Evolutionary conservation across 2,329 filamentous ascomycete species (phyloP).

Genomic region (Aspergillus pseudonomiae): DNA sequence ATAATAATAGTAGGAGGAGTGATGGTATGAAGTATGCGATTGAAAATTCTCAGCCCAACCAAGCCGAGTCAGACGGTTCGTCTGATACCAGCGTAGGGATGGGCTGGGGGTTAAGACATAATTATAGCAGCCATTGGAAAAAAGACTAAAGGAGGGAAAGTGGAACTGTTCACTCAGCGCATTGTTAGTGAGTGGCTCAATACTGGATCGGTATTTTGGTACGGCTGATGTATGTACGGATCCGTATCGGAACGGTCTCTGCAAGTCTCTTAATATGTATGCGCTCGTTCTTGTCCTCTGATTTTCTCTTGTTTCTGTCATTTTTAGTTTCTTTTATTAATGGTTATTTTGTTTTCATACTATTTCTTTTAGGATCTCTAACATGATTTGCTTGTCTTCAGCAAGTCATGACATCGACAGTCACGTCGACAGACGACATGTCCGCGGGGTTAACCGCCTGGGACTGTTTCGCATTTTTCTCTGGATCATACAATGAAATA

Average conservation of each 20-base stretch:
- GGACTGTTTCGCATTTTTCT: not conserved
- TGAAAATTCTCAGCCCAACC: conserved; percentile 10
- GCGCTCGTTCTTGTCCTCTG: not conserved
- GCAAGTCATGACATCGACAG: not conserved
- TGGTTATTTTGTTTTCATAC: not conserved
- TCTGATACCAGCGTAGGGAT: conserved; percentile 17
- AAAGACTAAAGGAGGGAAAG: conserved; percentile 15
- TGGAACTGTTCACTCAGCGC: conserved; percentile 7
- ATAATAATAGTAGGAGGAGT: conserved; percentile 1
- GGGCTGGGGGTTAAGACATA: conserved; percentile 16
- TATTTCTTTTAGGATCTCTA: not conserved
- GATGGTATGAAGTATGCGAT: conserved; percentile 1
- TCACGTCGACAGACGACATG: not conserved
- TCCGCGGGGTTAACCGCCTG: not conserved
- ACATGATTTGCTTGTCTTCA: not conserved
- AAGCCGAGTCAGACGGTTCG: conserved; percentile 17
- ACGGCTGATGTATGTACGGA: not conserved
- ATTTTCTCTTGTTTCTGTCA: not conserved
- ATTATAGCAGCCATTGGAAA: conserved; percentile 16
- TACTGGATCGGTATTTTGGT: conserved; percentile 6
- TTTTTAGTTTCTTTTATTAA: not conserved
- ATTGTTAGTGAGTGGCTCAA: conserved; percentile 5
- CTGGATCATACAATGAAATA: not conserved
- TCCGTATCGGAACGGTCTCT: not conserved
- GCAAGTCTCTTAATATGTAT: too few relatives aligned